Evolutionary conservation across 305 asterid genomes (phyloP), one percentile per base, ranked within the genome.

Genomic region (Withania somnifera): DNA sequence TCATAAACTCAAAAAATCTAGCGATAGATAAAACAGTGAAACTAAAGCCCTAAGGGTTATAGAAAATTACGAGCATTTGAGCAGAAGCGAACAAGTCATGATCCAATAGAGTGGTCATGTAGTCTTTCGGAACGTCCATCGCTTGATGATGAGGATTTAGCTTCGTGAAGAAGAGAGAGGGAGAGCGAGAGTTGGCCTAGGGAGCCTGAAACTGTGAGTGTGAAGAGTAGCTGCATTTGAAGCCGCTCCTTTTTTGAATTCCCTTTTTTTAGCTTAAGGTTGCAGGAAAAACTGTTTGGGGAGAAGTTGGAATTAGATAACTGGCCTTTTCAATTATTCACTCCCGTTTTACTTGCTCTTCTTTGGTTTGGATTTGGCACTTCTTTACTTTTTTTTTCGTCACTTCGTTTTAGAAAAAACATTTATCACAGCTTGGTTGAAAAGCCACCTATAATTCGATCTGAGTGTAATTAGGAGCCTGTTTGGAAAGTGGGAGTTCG

Each of bases 61-160:
- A 26, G 68, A 30, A 28, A 77, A 10, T 67, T 88, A 94, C 99
- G 88, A 95, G 95, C 83, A 94, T 88, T 86, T 96, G 97, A 71
- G 98, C 98, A 5, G 99, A 96, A 54, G 90, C 42, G 89, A 84
- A 92, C 88, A 96, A 93, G 84, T 98, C 98, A 42, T 92, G 93
- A 84, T 94, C 99, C 80, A 96, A 84, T 78, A 96, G 92, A 77
- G 87, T 85, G 26, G 90, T 75, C 83, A 94, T 87, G 81, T 94
- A 97, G 88, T 94, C 99, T 83, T 88, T 94, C 7, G 97, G 94
- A 2, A 92, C 95, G 85, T 96, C 99, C 99, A 96, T 96, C 32
- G 34, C 52, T 36, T 56, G 82, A 34, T 47, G 80, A 73, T 26
- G 42, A 47, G 42, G 53, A 42, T 22, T 63, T n/a, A 30, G 71